A percentile compares a stretch with the other conserved stretches of the same genome.
These are phyloP conservation scores for Russula earlei DNA, from an alignment of 768 basidiomycete genomes.

Conservation along the genomic window DNA sequence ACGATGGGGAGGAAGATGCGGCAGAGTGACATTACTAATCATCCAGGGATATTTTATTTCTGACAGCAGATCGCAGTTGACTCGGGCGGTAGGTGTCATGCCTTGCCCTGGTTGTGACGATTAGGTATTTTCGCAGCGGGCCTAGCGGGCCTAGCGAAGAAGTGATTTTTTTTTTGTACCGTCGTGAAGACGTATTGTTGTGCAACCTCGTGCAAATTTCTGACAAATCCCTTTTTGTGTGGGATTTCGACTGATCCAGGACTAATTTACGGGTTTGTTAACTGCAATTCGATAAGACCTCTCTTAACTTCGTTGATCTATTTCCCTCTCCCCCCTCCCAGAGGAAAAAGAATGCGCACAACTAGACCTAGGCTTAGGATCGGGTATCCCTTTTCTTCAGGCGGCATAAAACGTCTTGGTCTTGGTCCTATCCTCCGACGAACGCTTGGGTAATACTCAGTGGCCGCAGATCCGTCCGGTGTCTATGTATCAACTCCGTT, in stretches of 20 bases:
- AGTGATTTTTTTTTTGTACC: conserved; percentile 6
- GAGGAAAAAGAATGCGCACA: no score
- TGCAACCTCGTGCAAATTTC: conserved; percentile 4
- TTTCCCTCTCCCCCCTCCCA: background rate
- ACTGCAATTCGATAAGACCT: background rate
- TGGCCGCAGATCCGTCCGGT: background rate
- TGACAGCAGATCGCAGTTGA: background rate
- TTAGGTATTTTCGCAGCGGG: conserved; percentile 3
- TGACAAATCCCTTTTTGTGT: background rate
- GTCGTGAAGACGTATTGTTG: conserved; percentile 1
- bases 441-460: background rate
- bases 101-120: background rate
- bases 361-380: background rate
- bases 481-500: background rate
- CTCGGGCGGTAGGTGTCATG: background rate
- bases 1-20: conserved; percentile 16
- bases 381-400: background rate
- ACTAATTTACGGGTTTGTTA: background rate
- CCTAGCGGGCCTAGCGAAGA: background rate
- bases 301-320: background rate
- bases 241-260: background rate
- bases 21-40: conserved; percentile 8
- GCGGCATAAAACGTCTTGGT: background rate
- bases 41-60: background rate
- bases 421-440: background rate